Evolutionary conservation across 768 basidiomycete genomes (phyloP), one percentile per base, ranked within the genome.

Genomic region (Cubamyces sp.): DNA sequence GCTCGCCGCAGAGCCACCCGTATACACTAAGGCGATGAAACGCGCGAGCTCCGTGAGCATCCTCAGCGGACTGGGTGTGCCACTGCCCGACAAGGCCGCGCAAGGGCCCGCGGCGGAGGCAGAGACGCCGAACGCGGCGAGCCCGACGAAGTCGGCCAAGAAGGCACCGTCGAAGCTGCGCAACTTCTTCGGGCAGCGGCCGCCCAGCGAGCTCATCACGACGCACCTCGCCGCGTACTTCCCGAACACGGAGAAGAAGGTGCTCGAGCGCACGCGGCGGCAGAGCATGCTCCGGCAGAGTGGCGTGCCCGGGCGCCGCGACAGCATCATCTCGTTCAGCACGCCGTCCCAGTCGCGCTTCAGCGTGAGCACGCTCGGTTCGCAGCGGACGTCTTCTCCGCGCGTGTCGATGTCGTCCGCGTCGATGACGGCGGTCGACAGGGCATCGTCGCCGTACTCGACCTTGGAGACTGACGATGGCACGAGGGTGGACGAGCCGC

Each of bases 171-270:
- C 84, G 21, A 95, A 93, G 70, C 73, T 95, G 49, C 91, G 91
- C 75, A 95, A 94, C 80, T 99, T 98, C 81, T 96, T 98, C 68
- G 97, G 96, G 16, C 97, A 98, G 70, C 91, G 97, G 42, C 97
- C 97, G 0, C 96, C 97, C 0, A 94, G 91, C 76, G 97, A 98
- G 74, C 86, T 98, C 64, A 98, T 98, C 78, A 92, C 96, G 25
- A 96, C 82, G 7, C 96, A 98, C 71, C 76, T 98, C 53, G 87
- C 90, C 19, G 96, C 97, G 63, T 99, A 91, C 79, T 99, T 99
- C 86, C 97, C 97, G 1, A 83, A 84, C 65, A 88, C 94, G 3
- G 94, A 97, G 80, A 93, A 90, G 78, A 95, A 90, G 76, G 90
- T 92, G 40, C 79, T 99, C 42, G 85, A 91, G 73, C 88, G 94